Percentiles rank a stretch among this genome's conserved stretches.
phyloP scores from a whole-genome alignment of 495 filamentous ascomycete species.

The Amphirosellinia nigrospora region DNA sequence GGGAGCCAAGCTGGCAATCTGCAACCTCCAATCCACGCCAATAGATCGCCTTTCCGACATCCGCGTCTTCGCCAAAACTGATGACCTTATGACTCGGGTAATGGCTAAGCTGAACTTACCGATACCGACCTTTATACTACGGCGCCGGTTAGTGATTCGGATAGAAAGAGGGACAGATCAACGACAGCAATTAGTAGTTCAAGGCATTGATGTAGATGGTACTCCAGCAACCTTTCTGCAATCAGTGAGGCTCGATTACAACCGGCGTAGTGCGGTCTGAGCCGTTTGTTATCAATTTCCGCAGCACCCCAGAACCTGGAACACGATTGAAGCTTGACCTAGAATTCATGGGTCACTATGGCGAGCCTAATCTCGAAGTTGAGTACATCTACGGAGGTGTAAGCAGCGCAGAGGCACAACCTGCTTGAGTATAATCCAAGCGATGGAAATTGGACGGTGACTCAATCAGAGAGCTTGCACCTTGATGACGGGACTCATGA shows the following conservation, averaged over 20 bases:
- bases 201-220: conserved; percentile 49
- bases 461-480: conserved; percentile 10
- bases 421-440: conserved; percentile 48
- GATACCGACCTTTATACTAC: conserved; percentile 46
- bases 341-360: conserved; percentile 56
- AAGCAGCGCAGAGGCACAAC: conserved; percentile 29
- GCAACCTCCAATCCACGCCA: conserved; percentile 53
- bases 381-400: conserved; percentile 26
- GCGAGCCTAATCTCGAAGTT: conserved; percentile 48
- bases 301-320: conserved; percentile 36
- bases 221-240: conserved; percentile 52
- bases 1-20: conserved; percentile 45
- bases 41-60: conserved; percentile 41
- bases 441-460: conserved; percentile 46
- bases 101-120: conserved; percentile 47
- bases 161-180: conserved; percentile 30
- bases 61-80: conserved; percentile 42
- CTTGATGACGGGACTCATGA: background rate
- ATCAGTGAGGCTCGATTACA: conserved; percentile 45
- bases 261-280: conserved; percentile 42
- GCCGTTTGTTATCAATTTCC: conserved; percentile 47
- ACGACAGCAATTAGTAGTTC: conserved; percentile 36
- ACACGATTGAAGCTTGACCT: conserved; percentile 42
- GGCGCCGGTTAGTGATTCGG: conserved; percentile 38
- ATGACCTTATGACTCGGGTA: conserved; percentile 47